A percentile compares a stretch with the other conserved stretches of the same genome.
Evolutionary conservation across 1,139 yeast genomes (phyloP).

Genomic region (Nakaseomyces delphensis): DNA sequence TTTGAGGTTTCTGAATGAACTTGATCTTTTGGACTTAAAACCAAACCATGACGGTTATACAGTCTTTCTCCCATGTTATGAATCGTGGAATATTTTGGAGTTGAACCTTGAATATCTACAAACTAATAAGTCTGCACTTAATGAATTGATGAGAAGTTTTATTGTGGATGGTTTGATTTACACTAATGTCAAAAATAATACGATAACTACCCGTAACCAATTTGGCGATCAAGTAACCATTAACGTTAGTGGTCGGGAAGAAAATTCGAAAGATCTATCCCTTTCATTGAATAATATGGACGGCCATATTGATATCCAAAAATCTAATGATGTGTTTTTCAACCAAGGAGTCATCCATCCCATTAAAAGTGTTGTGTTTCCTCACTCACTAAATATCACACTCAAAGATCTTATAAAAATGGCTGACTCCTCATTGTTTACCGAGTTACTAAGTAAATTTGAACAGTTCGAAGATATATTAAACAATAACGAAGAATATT

Average conservation of each 20-base stretch:
- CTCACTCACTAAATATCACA: slow-evolving; percentile 46
- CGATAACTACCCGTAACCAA: slow-evolving; percentile 32
- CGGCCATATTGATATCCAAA: slow-evolving; percentile 26
- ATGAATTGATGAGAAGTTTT: slow-evolving; percentile 45
- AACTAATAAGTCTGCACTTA: slow-evolving; percentile 43
- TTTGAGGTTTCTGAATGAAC: slow-evolving; percentile 41
- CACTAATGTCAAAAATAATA: slow-evolving; percentile 43
- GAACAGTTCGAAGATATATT: slow-evolving; percentile 23
- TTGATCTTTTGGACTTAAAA: slow-evolving; percentile 39
- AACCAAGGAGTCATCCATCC: slow-evolving; percentile 84
- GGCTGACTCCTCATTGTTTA: slow-evolving; percentile 39
- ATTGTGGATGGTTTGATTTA: slow-evolving; percentile 61
- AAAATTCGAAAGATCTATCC: slow-evolving; percentile 1
- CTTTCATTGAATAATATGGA: slow-evolving; percentile 21
- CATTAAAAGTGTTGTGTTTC: slow-evolving; percentile 48
- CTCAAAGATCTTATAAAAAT: slow-evolving; percentile 49
- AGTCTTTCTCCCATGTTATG: slow-evolving; percentile 67
- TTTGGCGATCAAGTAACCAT: slow-evolving; percentile 30
- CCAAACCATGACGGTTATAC: slow-evolving; percentile 57
- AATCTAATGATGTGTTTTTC: slow-evolving; percentile 62
- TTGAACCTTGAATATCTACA: slow-evolving; percentile 54
- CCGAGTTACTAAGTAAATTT: slow-evolving; percentile 38
- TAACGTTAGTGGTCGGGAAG: slow-evolving; percentile 3
- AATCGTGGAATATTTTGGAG: slow-evolving; percentile 63
- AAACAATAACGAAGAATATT: slow-evolving; percentile 33